Evolutionary conservation across 257 asterid species (phyloP).

Genomic region (Solanum chmielewskii): DNA sequence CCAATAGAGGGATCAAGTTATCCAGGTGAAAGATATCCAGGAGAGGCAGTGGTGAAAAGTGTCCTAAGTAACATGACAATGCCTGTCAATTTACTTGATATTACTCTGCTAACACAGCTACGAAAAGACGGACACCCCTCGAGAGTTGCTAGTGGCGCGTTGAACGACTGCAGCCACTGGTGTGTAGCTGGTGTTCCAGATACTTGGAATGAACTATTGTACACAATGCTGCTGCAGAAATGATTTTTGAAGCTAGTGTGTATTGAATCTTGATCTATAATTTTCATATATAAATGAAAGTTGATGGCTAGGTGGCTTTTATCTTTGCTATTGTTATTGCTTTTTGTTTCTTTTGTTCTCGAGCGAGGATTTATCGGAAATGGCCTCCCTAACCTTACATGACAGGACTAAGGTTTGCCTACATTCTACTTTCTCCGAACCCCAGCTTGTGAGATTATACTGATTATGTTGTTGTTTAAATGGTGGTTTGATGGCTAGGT

Average conservation of each 20-base stretch:
- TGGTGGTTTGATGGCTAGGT: background rate
- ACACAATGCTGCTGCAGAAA: conserved; percentile 15
- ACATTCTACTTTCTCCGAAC: too few relatives aligned
- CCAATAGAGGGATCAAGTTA: conserved; percentile 38
- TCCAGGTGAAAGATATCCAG: conserved; percentile 41
- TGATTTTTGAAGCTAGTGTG: background rate
- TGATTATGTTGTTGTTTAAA: background rate
- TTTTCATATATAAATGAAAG: background rate
- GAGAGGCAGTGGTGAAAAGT: conserved; percentile 49
- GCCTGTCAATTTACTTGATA: conserved; percentile 41
- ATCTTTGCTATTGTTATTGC: background rate
- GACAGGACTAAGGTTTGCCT: too few relatives aligned
- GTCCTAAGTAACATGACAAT: conserved; percentile 39
- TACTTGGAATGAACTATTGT: conserved; percentile 49
- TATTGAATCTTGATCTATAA: background rate
- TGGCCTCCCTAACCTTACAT: background rate
- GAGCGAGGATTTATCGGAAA: background rate
- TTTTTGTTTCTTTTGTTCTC: background rate
- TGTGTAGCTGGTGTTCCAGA: background rate
- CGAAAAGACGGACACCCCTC: conserved; percentile 55
- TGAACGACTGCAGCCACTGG: conserved; percentile 28
- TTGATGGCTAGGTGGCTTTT: background rate
- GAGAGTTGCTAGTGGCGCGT: conserved; percentile 24
- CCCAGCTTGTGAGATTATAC: background rate
- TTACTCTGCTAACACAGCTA: conserved; percentile 46